Base-by-base conservation (phyloP, 2,329 filamentous ascomycete species). In the Stagonosporopsis cucurbitacearum region DNA sequence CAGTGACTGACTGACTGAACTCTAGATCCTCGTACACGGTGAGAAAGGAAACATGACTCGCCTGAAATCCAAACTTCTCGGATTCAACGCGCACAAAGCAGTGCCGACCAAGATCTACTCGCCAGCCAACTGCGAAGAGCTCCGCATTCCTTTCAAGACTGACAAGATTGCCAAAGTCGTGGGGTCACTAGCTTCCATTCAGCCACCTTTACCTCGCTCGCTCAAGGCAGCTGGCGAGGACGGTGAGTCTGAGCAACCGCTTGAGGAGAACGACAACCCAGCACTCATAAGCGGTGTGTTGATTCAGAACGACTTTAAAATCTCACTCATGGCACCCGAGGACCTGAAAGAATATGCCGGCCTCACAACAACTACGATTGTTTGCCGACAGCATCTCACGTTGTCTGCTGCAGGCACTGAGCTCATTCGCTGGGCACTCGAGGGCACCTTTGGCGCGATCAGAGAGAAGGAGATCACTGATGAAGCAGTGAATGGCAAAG, bases 31-130 rank as follows among this genome's bases (percentile, higher is more conserved):
- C 28, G 95, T 99, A 2, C 95, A 99, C 66, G 95, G 95, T 52
- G 95, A 99, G 73, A 92, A 95, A 68, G 92, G 96, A 73, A 96
- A 98, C 72, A 98, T 98, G 92, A 96, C 95, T 84, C 88, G 95
- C 50, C 81, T 99, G 25, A 96, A 96, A 75, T 97, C 93, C 3
- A 96, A 96, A 72, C 83, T 99, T 1, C 85, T 98, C 4, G 94
- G 92, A n/a, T 84, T 97, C 33, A 97, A 97, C 70, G 88, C 89
- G 25, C 87, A 88, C 62, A 94, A 94, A 71, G 81, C 86, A 1
- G 81, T 86, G 37, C 95, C 96, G 65, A 88, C 92, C 63, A 97
- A 98, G 74, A 91, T 99, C 11, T 98, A 88, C 79, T 96, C 91
- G 22, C 95, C 95, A 0, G 88, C 91, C 49, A 99, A 99, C 74